Evolutionary conservation across 306 rosid species (phyloP), one percentile per base, ranked within the genome.

Genomic region (Begonia peltatifolia): DNA sequence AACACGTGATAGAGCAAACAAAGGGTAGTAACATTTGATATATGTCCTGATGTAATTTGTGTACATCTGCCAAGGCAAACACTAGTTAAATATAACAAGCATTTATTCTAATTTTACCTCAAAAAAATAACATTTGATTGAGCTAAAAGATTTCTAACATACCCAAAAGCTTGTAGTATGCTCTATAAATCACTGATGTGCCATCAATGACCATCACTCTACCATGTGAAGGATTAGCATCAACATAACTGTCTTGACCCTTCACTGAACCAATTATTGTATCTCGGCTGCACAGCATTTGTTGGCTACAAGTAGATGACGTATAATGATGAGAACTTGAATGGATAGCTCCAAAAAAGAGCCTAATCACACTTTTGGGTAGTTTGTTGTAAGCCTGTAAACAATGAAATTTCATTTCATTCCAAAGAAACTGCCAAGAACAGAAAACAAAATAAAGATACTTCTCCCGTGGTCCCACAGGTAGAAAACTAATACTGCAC

Each of bases 171-270:
- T 83, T 90, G 81, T 74, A 85, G 75, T 89, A 89, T 0, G 97
- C 81, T 59, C 97, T 68, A 55, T 85, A 81, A 60, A 89, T 82
- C 47, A 89, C 58, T 10, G 97, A 80, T 2, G 95, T 76, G 57
- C 97, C 97, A 60, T 89, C 97, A 46, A 85, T 71, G 35, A 89
- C 87, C 97, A 89, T 89, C 3, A 83, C 87, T 78, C 97, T 82
- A 30, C 83, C 90, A 65, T 72, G 69, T 9, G 70, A 57, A 72
- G 84, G 65, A 53, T 55, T 65, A 1, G 47, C 22, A 14, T 63
- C 62, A 30, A 47, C 59, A 12, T 42, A 52, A 14, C 55, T 56
- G 14, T 72, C 85, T 16, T 55, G 68, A 38, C 16, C 42, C 16
- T 57, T 58, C 54, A 50, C 74, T 10, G 75, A 65, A 71, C 50